A percentile compares a stretch with the other conserved stretches of the same genome.
phyloP scores from a whole-genome alignment of 2,329 filamentous ascomycete genomes.

The Talaromyces verruculosus region DNA sequence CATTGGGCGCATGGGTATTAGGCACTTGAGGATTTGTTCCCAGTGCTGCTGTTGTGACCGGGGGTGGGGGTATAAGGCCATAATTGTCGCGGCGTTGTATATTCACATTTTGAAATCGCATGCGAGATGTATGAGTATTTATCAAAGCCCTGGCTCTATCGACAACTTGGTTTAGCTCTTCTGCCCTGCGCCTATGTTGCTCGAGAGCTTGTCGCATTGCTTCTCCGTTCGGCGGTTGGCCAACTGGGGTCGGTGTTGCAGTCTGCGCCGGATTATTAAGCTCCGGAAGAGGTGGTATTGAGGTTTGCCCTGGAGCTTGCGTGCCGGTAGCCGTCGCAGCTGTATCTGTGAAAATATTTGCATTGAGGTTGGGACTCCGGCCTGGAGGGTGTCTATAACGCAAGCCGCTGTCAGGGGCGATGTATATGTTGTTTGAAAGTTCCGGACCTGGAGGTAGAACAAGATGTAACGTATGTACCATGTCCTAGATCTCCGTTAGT shows the following conservation, averaged over 20 bases:
- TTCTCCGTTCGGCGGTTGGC: neutral
- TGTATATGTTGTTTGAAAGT: constrained; percentile 20
- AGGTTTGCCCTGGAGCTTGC: constrained; percentile 2
- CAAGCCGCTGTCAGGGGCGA: constrained; percentile 19
- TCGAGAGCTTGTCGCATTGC: constrained; percentile 16
- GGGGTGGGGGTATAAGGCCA: neutral
- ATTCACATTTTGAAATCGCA: constrained; percentile 5
- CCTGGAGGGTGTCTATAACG: constrained; percentile 17
- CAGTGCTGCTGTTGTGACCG: neutral
- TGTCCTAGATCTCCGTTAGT: constrained; percentile 25
- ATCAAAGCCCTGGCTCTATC: constrained; percentile 19
- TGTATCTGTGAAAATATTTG: neutral
- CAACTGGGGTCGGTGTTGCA: neutral
- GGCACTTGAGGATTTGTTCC: neutral
- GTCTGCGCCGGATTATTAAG: neutral
- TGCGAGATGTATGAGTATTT: constrained; percentile 8
- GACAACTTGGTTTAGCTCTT: constrained; percentile 14
- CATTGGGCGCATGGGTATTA: neutral
- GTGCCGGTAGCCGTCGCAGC: neutral
- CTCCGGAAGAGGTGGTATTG: neutral
- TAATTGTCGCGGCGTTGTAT: neutral
- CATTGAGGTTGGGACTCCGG: neutral
- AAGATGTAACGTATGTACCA: constrained; percentile 41
- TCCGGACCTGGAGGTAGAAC: constrained; percentile 42
- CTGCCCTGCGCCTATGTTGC: constrained; percentile 15